phyloP scores from a whole-genome alignment of 176 grass and related monocot genomes.

The sorghum (Sorghum bicolor) region Sorghum_bicolor_NCBIv3 NC_012871.2:67165001-67165500 shows the following conservation, averaged over 20 bases:
- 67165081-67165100: not conserved
- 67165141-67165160: not conserved
- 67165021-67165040: not conserved
- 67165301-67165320: not conserved
- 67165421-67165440: conserved; percentile 84
- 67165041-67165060: not conserved
- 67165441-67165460: conserved; percentile 92
- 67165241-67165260: not conserved
- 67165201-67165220: not conserved
- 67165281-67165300: not conserved
- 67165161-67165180: not conserved
- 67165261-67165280: not conserved
- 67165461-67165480: conserved; percentile 69
- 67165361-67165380: conserved; percentile 89
- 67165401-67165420: conserved; percentile 94
- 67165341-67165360: conserved; percentile 67
- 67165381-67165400: conserved; percentile 94
- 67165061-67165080: not conserved
- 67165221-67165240: not conserved
- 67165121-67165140: not conserved
- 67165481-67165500: conserved; percentile 49
- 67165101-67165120: not conserved
- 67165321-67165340: not conserved
- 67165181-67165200: not conserved
- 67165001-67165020: not conserved